Conservation (phyloP, 345 rosid genomes). For the Salix suchowensis region DNA sequence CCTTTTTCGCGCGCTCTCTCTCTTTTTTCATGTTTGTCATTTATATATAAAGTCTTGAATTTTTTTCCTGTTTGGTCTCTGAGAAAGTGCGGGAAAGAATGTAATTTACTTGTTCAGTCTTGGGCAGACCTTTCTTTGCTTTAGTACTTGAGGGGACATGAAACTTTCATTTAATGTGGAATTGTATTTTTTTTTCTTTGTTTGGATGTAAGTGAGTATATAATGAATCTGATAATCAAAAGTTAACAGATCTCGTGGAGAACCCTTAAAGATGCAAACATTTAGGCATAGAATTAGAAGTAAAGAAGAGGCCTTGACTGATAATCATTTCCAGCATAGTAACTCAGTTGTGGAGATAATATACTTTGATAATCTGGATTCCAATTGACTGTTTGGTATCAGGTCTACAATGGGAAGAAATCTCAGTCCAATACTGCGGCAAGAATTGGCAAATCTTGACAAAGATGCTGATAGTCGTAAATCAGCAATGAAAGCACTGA, state of each 20-base stretch:
- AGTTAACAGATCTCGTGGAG: not conserved
- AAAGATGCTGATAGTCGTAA: constrained; percentile 71
- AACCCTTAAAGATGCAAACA: not conserved
- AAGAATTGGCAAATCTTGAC: constrained; percentile 78
- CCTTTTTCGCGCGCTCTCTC: too few relatives aligned
- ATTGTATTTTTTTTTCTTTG: not conserved
- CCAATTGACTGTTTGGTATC: constrained; percentile 8
- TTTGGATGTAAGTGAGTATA: not conserved
- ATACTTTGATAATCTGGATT: not conserved
- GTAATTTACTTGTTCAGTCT: not conserved
- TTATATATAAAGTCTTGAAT: not conserved
- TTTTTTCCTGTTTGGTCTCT: not conserved
- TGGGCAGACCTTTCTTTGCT: not conserved
- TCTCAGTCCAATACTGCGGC: constrained; percentile 61
- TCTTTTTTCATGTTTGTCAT: not conserved
- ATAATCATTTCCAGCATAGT: not conserved
- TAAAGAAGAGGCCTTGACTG: not conserved
- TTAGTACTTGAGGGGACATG: not conserved
- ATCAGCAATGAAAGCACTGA: constrained; percentile 79
- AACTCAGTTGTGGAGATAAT: not conserved
- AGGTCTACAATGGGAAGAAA: constrained; percentile 58
- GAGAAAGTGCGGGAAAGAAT: not conserved
- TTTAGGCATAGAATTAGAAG: not conserved
- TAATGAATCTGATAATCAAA: not conserved
- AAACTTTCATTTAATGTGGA: not conserved